Percentiles rank a stretch among this genome's conserved stretches.
These are phyloP conservation scores for Candida sonorensis DNA, from an alignment of 805 yeast genomes.

Conservation along the genomic window DNA sequence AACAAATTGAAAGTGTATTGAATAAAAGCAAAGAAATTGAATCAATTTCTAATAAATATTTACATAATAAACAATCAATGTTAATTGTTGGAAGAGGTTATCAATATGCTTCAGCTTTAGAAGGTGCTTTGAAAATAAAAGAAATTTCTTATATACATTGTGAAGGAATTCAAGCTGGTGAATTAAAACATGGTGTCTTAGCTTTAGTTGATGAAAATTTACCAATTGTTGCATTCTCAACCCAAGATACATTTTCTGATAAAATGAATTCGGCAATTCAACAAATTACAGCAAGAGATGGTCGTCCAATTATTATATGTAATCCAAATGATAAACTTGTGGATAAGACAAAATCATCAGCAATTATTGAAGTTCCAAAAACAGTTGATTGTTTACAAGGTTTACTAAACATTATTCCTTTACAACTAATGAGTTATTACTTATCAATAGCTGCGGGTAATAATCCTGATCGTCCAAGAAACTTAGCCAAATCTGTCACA, in stretches of 20 bases:
- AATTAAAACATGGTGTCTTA: slow-evolving; percentile 95
- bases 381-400: slow-evolving; percentile 99
- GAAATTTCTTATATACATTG: slow-evolving; percentile 99
- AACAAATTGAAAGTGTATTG: slow-evolving; percentile 75
- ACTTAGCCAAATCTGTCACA: slow-evolving; percentile 96
- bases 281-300: slow-evolving; percentile 96
- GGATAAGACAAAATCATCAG: slow-evolving; percentile 48
- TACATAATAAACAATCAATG: slow-evolving; percentile 79
- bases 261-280: slow-evolving; percentile 92
- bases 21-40: slow-evolving; percentile 68
- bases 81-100: slow-evolving; percentile 94
- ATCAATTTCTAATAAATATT: slow-evolving; percentile 60
- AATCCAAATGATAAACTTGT: slow-evolving; percentile 71
- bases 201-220: slow-evolving; percentile 91
- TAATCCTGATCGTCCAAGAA: slow-evolving; percentile 98
- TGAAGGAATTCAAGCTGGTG: slow-evolving; percentile 99
- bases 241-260: slow-evolving; percentile 93
- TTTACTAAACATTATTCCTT: slow-evolving; percentile 83
- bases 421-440: slow-evolving; percentile 96
- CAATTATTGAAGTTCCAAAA: slow-evolving; percentile 82
- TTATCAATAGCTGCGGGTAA: slow-evolving; percentile 91
- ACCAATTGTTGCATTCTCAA: slow-evolving; percentile 94
- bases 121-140: slow-evolving; percentile 96
- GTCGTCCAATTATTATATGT: slow-evolving; percentile 90
- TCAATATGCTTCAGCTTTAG: slow-evolving; percentile 94